Conservation (phyloP, 805 yeast species). For the Lipomyces yamanashiensis region DNA sequence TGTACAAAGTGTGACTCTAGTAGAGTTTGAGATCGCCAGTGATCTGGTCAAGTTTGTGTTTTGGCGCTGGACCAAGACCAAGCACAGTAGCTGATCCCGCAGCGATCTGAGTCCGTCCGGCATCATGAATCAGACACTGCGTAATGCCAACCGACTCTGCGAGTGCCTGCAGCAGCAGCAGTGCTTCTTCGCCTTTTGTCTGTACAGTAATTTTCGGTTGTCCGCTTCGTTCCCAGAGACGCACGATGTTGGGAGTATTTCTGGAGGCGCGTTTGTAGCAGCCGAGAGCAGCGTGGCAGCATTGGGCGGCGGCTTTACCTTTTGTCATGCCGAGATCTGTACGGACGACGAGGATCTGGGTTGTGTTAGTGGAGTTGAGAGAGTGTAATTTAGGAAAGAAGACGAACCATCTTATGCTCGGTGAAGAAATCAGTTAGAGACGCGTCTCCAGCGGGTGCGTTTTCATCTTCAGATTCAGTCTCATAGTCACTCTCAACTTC, state of each 20-base stretch:
- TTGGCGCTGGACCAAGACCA: slow-evolving; percentile 98
- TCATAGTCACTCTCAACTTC: slow-evolving; percentile 21
- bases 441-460: neutral
- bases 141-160: slow-evolving; percentile 82
- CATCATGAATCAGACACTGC: slow-evolving; percentile 85
- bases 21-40: slow-evolving; percentile 80
- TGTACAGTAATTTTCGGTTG: slow-evolving; percentile 93
- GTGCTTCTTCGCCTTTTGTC: slow-evolving; percentile 60
- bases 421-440: slow-evolving; percentile 21
- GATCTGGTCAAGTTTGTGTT: slow-evolving; percentile 70
- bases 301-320: slow-evolving; percentile 97
- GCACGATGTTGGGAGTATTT: slow-evolving; percentile 65
- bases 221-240: slow-evolving; percentile 81
- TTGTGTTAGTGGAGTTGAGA: neutral
- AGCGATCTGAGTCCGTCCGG: slow-evolving; percentile 96
- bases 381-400: neutral
- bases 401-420: slow-evolving; percentile 31
- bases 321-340: slow-evolving; percentile 89
- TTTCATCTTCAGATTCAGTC: slow-evolving; percentile 11
- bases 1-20: slow-evolving; percentile 42
- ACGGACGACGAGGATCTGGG: slow-evolving; percentile 77
- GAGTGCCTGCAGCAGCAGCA: slow-evolving; percentile 76
- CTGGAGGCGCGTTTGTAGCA: slow-evolving; percentile 66
- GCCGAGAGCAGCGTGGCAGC: slow-evolving; percentile 96
- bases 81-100: slow-evolving; percentile 94